Evolutionary conservation across 352 stramenopile species (phyloP), one percentile per base, ranked within the genome.

Genomic region (Plasmopara muralis): DNA sequence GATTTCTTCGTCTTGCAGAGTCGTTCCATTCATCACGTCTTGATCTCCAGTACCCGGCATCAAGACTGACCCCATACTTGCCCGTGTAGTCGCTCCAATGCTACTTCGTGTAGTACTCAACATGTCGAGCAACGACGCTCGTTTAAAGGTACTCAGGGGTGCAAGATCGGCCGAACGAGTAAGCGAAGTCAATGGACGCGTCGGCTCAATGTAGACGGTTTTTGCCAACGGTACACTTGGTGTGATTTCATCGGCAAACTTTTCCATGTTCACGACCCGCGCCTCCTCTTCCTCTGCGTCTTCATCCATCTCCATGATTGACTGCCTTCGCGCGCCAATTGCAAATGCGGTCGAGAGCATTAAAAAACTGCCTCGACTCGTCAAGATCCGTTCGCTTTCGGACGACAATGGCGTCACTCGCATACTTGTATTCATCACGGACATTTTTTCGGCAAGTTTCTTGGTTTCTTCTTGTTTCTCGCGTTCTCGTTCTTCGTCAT

Each of bases 401-500:
- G 56, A 58, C 9, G 50, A 50, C 4, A 61, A 52, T 10, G 62
- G 68, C 0, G 47, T 35, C 15, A 88, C 73, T 53, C 85, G 87
- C 67, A 78, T 80, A 8, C 49, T 58, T 70, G 78, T 80, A 38
- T 43, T 62, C 65, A 85, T 77, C 4, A 60, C 70, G 0, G 78
- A 77, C 70, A 86, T 79, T 14, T 82, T 77, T 41, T 76, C 53
- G 0, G 70, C 77, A 0, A 86, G 50, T 25, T 74, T 72, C 28
- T 69, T 74, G 2, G 68, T 71, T 12, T 86, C 66, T 39, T 87
- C 67, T 39, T 70, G 51, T 43, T 83, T 79, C 10, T 77, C 61
- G 38, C 71, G 64, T 5, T 55, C 57, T 47, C 82, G 68, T 12
- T 87, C 69, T 34, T 73, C 72, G n/a, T 89, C 78, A 1, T 89